These are phyloP conservation scores for Tricholoma saponaceum DNA, from an alignment of 768 basidiomycete genomes.

Conservation along the genomic window DNA sequence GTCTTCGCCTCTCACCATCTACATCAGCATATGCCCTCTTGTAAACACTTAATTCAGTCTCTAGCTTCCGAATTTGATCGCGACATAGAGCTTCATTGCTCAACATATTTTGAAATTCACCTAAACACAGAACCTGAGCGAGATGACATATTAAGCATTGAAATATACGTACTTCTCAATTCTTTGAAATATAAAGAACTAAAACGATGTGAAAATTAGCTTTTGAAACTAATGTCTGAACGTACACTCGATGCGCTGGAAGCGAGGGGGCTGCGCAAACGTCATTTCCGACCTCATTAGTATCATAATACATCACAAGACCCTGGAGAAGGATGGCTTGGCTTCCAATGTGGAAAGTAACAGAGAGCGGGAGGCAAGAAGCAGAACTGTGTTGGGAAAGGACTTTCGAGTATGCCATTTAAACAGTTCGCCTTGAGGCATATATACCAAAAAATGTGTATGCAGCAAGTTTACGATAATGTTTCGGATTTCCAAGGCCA, in stretches of 20 bases:
- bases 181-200: constrained; percentile 31
- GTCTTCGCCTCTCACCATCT: constrained; percentile 29
- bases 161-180: constrained; percentile 26
- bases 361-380: not conserved
- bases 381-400: not conserved
- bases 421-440: constrained; percentile 8
- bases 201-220: not conserved
- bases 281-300: constrained; percentile 11
- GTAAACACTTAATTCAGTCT: constrained; percentile 38
- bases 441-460: not conserved
- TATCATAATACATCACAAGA: constrained; percentile 12
- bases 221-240: not conserved
- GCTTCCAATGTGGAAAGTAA: not conserved
- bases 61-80: constrained; percentile 30
- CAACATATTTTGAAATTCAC: constrained; percentile 34
- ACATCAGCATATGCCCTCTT: constrained; percentile 38
- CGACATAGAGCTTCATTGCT: constrained; percentile 25
- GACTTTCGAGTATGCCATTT: not conserved
- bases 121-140: constrained; percentile 18
- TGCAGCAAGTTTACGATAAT: not conserved
- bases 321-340: not conserved
- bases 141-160: not conserved
- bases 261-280: constrained; percentile 6
- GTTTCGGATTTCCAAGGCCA: not conserved
- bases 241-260: constrained; percentile 16